These are phyloP conservation scores for Diphasiastrum complanatum DNA, from an alignment of 83 land plant species.

Conservation along the genomic window DNA sequence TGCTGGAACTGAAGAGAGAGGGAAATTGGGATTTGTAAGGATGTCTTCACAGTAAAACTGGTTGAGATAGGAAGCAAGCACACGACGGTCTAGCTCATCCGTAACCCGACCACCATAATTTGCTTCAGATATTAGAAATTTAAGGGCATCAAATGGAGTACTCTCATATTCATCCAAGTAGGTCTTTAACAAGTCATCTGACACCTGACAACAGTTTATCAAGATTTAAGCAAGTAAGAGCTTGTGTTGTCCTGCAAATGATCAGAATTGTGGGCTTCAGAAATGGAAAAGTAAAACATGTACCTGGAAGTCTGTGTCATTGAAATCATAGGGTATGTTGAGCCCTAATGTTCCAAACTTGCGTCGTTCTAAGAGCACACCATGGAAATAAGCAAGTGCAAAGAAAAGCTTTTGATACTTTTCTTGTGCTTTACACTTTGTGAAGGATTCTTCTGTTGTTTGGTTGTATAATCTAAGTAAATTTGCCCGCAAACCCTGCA, in stretches of 20 bases:
- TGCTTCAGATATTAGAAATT: slow-evolving; percentile 35
- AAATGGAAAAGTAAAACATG: neutral
- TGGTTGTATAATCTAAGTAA: slow-evolving; percentile 23
- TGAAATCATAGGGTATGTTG: slow-evolving; percentile 38
- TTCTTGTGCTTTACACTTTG: slow-evolving; percentile 24
- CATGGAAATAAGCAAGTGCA: slow-evolving; percentile 35
- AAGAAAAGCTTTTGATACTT: slow-evolving; percentile 36
- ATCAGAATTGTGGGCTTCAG: too few species aligned
- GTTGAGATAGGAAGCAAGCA: slow-evolving; percentile 28
- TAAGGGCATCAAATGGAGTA: slow-evolving; percentile 37
- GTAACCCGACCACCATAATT: slow-evolving; percentile 40
- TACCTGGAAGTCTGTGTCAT: slow-evolving; percentile 38
- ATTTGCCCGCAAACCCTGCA: slow-evolving; percentile 33
- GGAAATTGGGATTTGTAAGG: slow-evolving; percentile 23
- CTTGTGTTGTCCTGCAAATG: too few species aligned
- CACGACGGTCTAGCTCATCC: slow-evolving; percentile 36
- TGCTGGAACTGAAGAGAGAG: slow-evolving; percentile 16
- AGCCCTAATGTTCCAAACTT: slow-evolving; percentile 32
- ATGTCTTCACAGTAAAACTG: slow-evolving; percentile 32
- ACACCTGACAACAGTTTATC: too few species aligned
- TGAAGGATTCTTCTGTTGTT: slow-evolving; percentile 32
- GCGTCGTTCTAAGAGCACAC: slow-evolving; percentile 31
- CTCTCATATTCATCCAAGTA: slow-evolving; percentile 34
- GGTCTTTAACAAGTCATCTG: slow-evolving; percentile 30
- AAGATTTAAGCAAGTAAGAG: too few species aligned